Evolutionary conservation across 129 eudicot genomes (phyloP).

Genomic region (Centaurea solstitialis): DNA sequence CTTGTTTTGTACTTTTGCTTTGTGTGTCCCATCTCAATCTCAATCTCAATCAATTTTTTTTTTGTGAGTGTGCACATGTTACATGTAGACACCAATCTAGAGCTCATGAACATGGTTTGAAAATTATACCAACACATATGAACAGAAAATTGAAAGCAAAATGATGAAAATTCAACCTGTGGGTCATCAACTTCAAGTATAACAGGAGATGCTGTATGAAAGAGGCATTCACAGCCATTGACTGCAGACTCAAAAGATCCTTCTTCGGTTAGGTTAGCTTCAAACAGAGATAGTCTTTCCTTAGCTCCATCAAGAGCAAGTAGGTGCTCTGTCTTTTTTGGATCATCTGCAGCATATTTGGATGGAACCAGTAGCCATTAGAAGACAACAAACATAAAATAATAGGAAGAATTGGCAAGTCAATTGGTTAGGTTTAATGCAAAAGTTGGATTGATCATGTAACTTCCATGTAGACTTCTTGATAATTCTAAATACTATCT

Average conservation of each 20-base stretch:
- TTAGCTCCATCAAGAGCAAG: conserved; percentile 59
- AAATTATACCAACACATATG: not conserved
- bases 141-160: not conserved
- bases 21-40: not conserved
- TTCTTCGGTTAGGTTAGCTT: conserved; percentile 47
- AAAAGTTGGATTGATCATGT: not conserved
- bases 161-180: conserved; percentile 25
- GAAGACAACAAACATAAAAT: not conserved
- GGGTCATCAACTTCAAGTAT: conserved; percentile 26
- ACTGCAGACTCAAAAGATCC: conserved; percentile 50
- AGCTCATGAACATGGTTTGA: not conserved
- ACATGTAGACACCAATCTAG: not conserved
- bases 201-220: conserved; percentile 58
- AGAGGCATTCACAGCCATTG: conserved; percentile 44
- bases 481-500: not conserved
- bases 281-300: conserved; percentile 46
- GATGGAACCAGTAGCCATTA: not conserved
- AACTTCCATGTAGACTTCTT: not conserved
- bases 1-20: too few species aligned
- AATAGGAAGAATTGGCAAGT: not conserved
- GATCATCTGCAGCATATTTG: conserved; percentile 44
- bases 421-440: not conserved
- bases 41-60: not conserved
- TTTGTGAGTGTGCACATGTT: not conserved
- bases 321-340: conserved; percentile 45